Conservation (phyloP, 345 rosid species). For the Aegle marmelos region DNA sequence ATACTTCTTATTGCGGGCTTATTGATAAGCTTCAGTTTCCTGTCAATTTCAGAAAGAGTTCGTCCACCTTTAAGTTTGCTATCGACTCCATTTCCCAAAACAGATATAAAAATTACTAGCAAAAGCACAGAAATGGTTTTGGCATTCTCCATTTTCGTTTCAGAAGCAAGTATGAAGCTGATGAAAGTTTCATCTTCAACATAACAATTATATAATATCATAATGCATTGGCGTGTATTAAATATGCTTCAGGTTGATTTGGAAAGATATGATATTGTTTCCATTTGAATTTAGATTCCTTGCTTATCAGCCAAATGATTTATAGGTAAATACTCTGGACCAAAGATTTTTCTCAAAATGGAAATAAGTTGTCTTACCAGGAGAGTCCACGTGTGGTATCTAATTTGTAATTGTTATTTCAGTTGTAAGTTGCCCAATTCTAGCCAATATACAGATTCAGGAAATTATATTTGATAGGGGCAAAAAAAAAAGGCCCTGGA, state of each 20-base stretch:
- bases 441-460: not conserved
- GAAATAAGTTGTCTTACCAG: not conserved
- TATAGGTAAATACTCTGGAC: not conserved
- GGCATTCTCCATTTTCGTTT: conserved; percentile 6
- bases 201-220: not conserved
- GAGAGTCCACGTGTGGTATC: not conserved
- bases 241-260: not conserved
- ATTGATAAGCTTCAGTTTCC: conserved; percentile 38
- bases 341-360: not conserved
- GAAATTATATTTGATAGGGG: not conserved
- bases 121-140: conserved; percentile 8
- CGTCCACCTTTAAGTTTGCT: not conserved
- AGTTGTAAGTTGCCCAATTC: not conserved
- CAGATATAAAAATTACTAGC: conserved; percentile 6
- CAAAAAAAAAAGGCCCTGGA: not conserved
- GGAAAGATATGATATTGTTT: not conserved
- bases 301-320: not conserved
- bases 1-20: conserved; percentile 49
- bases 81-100: conserved; percentile 10
- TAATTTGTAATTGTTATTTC: not conserved
- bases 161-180: not conserved
- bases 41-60: conserved; percentile 21
- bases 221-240: not conserved
- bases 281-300: not conserved
- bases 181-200: not conserved